A percentile compares a stretch with the other conserved stretches of the same genome.
phyloP scores from a whole-genome alignment of 1,139 yeast genomes.

The Blastobotrys malaysiensis region DNA sequence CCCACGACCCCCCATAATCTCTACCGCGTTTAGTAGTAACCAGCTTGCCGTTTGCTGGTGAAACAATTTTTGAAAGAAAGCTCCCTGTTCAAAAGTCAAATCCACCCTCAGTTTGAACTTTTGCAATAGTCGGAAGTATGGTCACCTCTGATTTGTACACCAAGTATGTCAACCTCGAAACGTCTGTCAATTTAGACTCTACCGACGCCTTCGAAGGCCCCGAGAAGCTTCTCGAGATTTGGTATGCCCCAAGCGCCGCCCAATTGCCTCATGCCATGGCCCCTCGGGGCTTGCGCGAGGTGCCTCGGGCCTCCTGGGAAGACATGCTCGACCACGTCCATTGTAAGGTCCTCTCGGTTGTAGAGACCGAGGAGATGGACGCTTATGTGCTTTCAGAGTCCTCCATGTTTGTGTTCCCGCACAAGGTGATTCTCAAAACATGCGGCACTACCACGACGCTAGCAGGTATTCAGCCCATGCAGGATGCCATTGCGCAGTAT shows the following conservation, averaged over 20 bases:
- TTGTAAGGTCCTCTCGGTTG: slow-evolving; percentile 83
- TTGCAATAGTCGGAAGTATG: not conserved
- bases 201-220: slow-evolving; percentile 96
- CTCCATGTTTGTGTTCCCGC: slow-evolving; percentile 81
- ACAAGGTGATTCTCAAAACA: slow-evolving; percentile 81
- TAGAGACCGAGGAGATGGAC: slow-evolving; percentile 60
- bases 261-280: slow-evolving; percentile 32
- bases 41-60: slow-evolving; percentile 18
- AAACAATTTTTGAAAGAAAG: not conserved
- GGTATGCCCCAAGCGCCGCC: slow-evolving; percentile 60
- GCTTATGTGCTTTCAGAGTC: slow-evolving; percentile 88
- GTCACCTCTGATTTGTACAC: not conserved
- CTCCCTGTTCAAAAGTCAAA: not conserved
- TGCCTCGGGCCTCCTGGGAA: slow-evolving; percentile 67
- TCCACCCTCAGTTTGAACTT: not conserved
- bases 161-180: slow-evolving; percentile 53
- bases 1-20: slow-evolving; percentile 39
- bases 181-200: slow-evolving; percentile 78
- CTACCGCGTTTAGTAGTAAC: too few species aligned
- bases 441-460: slow-evolving; percentile 95
- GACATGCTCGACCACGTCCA: slow-evolving; percentile 71
- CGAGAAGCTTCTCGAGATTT: slow-evolving; percentile 83
- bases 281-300: slow-evolving; percentile 47
- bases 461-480: slow-evolving; percentile 63
- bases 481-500: slow-evolving; percentile 49